phyloP scores from a whole-genome alignment of 176 grass and related monocot genomes.

The Cenchrus fungigraminus region DNA sequence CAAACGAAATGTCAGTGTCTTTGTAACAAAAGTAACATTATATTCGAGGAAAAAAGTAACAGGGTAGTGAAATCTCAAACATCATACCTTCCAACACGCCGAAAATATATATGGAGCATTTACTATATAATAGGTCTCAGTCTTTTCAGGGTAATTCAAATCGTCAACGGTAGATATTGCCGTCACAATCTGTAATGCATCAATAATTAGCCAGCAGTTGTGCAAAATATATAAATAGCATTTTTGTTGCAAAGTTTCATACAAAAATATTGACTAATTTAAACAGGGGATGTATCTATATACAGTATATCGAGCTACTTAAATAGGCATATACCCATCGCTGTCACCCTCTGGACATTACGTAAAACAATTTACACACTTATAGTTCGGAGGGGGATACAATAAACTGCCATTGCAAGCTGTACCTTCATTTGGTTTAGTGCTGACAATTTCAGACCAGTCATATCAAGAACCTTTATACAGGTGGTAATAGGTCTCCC shows the following conservation, averaged over 20 bases:
- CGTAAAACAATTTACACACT: background rate
- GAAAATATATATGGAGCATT: conserved; percentile 97
- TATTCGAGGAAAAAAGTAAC: background rate
- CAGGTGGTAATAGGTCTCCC: conserved; percentile 66
- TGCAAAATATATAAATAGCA: background rate
- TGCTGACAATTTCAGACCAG: conserved; percentile 83
- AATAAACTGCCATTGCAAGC: background rate
- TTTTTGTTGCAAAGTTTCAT: background rate
- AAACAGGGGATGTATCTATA: background rate
- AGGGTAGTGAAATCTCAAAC: background rate
- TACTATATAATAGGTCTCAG: conserved; percentile 89
- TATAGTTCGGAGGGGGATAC: background rate
- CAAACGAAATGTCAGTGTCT: conserved; percentile 19
- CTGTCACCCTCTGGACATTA: background rate
- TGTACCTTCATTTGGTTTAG: conserved; percentile 85
- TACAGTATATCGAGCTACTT: background rate
- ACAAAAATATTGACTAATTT: background rate
- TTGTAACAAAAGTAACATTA: background rate
- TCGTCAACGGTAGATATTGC: conserved; percentile 91
- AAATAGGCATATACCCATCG: conserved; percentile 8
- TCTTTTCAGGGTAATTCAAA: conserved; percentile 94
- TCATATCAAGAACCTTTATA: conserved; percentile 98
- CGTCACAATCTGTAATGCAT: conserved; percentile 68
- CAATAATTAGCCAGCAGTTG: conserved; percentile 31
- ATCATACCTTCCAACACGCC: conserved; percentile 86